Evolutionary conservation across 1,284 basidiomycete species (phyloP).

Genomic region (Trichosporon sp.): DNA sequence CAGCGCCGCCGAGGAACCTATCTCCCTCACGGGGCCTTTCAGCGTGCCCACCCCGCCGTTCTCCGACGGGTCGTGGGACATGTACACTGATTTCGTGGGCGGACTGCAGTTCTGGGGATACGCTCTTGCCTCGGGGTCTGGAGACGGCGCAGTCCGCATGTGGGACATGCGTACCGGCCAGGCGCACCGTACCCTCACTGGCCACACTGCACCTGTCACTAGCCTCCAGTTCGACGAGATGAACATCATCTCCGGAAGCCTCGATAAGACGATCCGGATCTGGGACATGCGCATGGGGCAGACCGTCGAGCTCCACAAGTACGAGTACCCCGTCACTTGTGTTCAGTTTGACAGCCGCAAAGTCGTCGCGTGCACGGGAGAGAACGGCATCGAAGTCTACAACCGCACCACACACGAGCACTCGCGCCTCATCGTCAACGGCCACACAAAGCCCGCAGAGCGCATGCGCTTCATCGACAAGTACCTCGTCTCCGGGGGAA

Average conservation of each 20-base stretch:
- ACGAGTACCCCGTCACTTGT: conserved; percentile 83
- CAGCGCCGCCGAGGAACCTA: conserved; percentile 8
- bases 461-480: conserved; percentile 91
- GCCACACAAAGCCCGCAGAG: conserved; percentile 86
- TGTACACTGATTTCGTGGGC: conserved; percentile 96
- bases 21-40: conserved; percentile 56
- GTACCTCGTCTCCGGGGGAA: conserved; percentile 85
- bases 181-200: conserved; percentile 84
- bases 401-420: conserved; percentile 92
- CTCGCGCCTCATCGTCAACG: conserved; percentile 76
- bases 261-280: conserved; percentile 92
- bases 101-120: conserved; percentile 99
- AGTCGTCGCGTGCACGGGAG: conserved; percentile 86
- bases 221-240: conserved; percentile 96
- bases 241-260: conserved; percentile 81
- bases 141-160: conserved; percentile 95
- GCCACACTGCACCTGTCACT: conserved; percentile 90
- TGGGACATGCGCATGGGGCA: conserved; percentile 94
- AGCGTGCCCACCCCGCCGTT: conserved; percentile 78
- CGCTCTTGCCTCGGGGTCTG: conserved; percentile 91
- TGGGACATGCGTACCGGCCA: conserved; percentile 99
- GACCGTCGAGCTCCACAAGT: conserved; percentile 81
- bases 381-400: conserved; percentile 91
- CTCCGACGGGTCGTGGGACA: conserved; percentile 82
- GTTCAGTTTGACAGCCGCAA: conserved; percentile 95